Base-by-base conservation (phyloP, 2,329 filamentous ascomycete species). In the Claviceps pusilla region DNA sequence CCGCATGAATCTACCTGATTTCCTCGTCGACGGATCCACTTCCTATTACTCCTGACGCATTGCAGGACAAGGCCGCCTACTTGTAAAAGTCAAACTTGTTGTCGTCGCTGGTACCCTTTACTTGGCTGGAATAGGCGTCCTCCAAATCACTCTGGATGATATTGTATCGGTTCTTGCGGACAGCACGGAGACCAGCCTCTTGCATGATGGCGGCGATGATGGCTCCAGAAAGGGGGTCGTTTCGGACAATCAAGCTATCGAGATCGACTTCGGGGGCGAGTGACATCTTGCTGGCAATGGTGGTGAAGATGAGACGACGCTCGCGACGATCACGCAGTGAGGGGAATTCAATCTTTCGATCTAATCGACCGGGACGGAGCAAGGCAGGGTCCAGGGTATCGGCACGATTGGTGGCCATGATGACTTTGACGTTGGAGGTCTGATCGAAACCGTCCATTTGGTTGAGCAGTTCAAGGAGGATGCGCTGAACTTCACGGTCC, bases 381-480 rank as follows among this genome's bases (percentile, higher is more conserved):
- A 98, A 79, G 46, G 93, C 93, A 16, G 93, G 93, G 68, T 98
- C 93, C 60, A 98, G 79, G 7, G 93, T 98, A 70, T 97, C 93
- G 60, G 93, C 91, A 68, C 93, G 86, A 76, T 98, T 98, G 61
- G 93, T 98, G 61, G 93, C 93, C 93, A 98, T 98, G 74, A 98
- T 98, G 68, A 98, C 93, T 76, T 98, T 98, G 72, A 98, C 93
- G 71, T 98, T 98, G 69, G 89, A 87, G 0, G 89, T 95, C 72
- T 98, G 93, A 70, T 98, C 93, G 75, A 98, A 98, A 60, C 93
- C 93, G 69, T 98, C 93, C 93, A 98, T 98, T 73, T 98, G 93
- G 75, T 98, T 98, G 59, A 98, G 84, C 61, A 98, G 76, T 71
- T 98, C 93, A 57, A 98, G 84, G 56, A 98, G 77, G 65, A 98